phyloP scores from a whole-genome alignment of 2,329 filamentous ascomycete genomes.

The Paraphaeosphaeria sporulosa region DNA sequence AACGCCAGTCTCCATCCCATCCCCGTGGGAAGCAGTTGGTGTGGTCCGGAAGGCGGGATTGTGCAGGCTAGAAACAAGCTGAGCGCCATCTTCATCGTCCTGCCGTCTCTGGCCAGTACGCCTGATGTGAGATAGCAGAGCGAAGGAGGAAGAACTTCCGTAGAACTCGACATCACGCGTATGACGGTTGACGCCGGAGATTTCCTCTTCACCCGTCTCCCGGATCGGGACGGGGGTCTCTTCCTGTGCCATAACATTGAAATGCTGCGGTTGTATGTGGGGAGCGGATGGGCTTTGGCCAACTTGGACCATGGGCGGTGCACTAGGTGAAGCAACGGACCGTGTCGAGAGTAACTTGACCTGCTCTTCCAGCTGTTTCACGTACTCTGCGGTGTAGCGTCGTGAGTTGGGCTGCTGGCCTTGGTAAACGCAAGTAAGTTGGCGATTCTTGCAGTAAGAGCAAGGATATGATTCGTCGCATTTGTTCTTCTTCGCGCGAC shows the following conservation, averaged over 20 bases:
- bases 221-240: neutral
- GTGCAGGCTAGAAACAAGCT: conserved; percentile 56
- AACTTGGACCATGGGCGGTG: neutral
- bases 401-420: neutral
- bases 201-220: conserved; percentile 29
- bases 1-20: neutral
- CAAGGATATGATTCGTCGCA: conserved; percentile 57
- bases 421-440: neutral
- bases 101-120: neutral
- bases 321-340: neutral
- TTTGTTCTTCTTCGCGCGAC: conserved; percentile 58
- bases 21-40: conserved; percentile 9
- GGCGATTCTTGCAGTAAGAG: conserved; percentile 54
- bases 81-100: neutral
- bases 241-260: neutral
- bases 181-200: conserved; percentile 54
- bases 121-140: conserved; percentile 53
- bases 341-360: neutral
- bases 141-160: conserved; percentile 57
- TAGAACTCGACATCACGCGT: conserved; percentile 55
- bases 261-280: neutral
- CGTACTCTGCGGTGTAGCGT: conserved; percentile 6
- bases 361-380: conserved; percentile 6
- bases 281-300: neutral
- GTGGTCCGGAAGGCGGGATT: conserved; percentile 53